Base-by-base conservation (phyloP, 345 rosid genomes). In the Arabis hirsuta region DNA sequence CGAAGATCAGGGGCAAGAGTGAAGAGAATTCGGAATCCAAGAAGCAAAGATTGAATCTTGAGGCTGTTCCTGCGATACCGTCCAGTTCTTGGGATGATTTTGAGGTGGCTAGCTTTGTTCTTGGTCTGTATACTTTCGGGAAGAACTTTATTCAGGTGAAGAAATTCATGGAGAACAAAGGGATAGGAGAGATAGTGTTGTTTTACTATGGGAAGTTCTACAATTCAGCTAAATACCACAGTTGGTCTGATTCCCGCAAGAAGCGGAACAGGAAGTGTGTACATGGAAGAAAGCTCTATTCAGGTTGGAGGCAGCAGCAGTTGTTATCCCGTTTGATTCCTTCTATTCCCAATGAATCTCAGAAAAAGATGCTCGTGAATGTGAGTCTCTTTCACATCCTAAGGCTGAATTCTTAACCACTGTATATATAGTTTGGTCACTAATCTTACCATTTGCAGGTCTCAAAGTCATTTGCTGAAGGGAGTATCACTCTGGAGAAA, bases 231-330 rank as follows among this genome's bases (percentile, higher is more conserved):
- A 70, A 45, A 20, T 82, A 83, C 68, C 78, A n/a, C 32, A 81
- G 86, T 38, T 87, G 97, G 95, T 83, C 81, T 71, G 81, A 72
- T 67, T 74, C 84, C 60, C 79, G 81, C 45, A 87, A 84, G 79
- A 73, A 74, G 61, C 81, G 78, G 29, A 81, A 67, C 32, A 70
- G 80, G 41, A 88, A 79, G 66, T 83, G 84, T 50, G 74, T 79
- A 29, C 73, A 46, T 51, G 95, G 92, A 51, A 78, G 71, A 47
- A 90, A 82, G 78, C 80, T 86, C 47, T 87, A 88, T 71, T 73
- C 87, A 14, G 89, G 88, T 53, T 87, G 95, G 95, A 88, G 92
- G 79, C 92, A 82, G 43, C 85, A 88, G 20, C 81, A 84, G 78
- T 71, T 90, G 63, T 58, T 85, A 31, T 78, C 94, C 31, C 88